Evolutionary conservation across 768 basidiomycete species (phyloP).

Genomic region (Dioszegia hungarica): DNA sequence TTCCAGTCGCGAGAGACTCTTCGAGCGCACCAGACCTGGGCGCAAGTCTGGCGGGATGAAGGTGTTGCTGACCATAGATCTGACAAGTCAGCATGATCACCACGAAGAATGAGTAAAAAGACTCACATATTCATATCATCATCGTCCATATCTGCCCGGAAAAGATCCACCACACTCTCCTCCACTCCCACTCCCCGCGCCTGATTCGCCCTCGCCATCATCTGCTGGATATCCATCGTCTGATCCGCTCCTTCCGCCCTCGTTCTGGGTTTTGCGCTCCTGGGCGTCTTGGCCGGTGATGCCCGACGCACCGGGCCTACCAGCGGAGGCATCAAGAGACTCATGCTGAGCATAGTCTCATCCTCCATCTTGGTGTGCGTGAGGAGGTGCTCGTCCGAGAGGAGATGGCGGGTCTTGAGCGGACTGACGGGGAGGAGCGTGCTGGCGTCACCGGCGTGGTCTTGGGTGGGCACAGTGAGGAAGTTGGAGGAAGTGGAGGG

Average conservation of each 20-base stretch:
- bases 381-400: conserved; percentile 5
- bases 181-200: conserved; percentile 31
- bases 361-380: background rate
- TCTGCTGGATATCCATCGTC: conserved; percentile 29
- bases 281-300: background rate
- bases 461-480: background rate
- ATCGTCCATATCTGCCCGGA: conserved; percentile 17
- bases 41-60: conserved; percentile 8
- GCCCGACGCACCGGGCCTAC: background rate
- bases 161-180: conserved; percentile 39
- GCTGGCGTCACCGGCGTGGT: conserved; percentile 7
- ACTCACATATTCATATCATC: conserved; percentile 31
- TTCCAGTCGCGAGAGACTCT: conserved; percentile 6
- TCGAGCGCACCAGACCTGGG: conserved; percentile 6
- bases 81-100: too few relatives aligned
- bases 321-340: background rate
- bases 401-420: conserved; percentile 9
- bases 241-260: conserved; percentile 12
- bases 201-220: conserved; percentile 33
- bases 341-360: conserved; percentile 3
- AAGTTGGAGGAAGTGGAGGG: background rate
- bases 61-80: conserved; percentile 2
- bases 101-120: too few relatives aligned
- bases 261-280: background rate
- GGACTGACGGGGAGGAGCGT: conserved; percentile 17